Evolutionary conservation across 2,329 filamentous ascomycete species (phyloP).

Genomic region (Penicillium paneum): DNA sequence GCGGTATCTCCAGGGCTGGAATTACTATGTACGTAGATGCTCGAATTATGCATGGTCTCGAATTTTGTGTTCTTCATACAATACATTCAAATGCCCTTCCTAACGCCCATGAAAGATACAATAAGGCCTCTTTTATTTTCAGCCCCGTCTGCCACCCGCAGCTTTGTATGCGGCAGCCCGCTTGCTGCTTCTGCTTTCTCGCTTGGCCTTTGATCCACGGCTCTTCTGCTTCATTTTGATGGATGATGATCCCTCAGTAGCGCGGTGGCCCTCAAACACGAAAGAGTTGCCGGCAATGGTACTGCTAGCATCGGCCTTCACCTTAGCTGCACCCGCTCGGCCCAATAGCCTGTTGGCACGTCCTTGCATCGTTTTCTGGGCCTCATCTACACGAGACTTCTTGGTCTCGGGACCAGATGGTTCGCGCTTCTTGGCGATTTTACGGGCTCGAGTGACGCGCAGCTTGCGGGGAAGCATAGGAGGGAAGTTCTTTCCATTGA

Average conservation of each 20-base stretch:
- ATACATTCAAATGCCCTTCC: constrained; percentile 20
- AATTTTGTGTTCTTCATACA: constrained; percentile 1
- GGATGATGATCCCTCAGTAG: constrained; percentile 32
- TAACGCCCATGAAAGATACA: constrained; percentile 23
- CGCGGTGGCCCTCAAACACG: constrained; percentile 48
- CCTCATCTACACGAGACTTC: constrained; percentile 25
- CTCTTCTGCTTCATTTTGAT: constrained; percentile 40
- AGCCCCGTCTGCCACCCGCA: constrained; percentile 33
- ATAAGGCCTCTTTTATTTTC: constrained; percentile 8
- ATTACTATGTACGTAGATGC: background rate
- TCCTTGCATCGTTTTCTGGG: constrained; percentile 38
- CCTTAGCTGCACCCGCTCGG: constrained; percentile 37
- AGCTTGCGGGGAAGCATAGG: constrained; percentile 87
- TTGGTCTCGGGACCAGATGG: constrained; percentile 12
- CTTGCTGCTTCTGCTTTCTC: constrained; percentile 41
- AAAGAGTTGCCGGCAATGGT: constrained; percentile 34
- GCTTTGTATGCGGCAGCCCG: constrained; percentile 45
- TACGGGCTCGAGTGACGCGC: constrained; percentile 82
- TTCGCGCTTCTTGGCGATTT: constrained; percentile 50
- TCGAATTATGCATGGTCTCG: background rate
- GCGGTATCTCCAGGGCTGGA: background rate
- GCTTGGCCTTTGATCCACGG: constrained; percentile 41
- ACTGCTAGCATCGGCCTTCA: constrained; percentile 29
- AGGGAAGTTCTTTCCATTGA: constrained; percentile 88
- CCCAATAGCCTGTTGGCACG: constrained; percentile 41